Conservation (phyloP, 2,329 filamentous ascomycete species). For the Metarhizium album region DNA sequence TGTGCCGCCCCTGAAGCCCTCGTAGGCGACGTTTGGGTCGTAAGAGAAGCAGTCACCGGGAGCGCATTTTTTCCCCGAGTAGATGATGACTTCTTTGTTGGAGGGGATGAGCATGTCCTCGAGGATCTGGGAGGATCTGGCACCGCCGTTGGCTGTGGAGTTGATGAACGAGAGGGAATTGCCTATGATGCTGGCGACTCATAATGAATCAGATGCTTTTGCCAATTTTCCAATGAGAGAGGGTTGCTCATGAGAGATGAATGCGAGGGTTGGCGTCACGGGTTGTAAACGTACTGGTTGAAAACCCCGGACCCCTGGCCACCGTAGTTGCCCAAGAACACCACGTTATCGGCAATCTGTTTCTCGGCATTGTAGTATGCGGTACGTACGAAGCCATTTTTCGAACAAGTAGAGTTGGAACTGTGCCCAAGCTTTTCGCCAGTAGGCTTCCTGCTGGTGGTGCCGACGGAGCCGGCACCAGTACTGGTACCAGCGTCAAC, state of each 20-base stretch:
- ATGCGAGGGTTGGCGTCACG: not conserved
- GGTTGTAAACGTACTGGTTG: slow-evolving; percentile 26
- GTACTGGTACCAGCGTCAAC: slow-evolving; percentile 8
- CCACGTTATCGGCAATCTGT: slow-evolving; percentile 29
- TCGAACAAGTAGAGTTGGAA: slow-evolving; percentile 7
- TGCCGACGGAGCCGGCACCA: too few relatives aligned
- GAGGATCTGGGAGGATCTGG: slow-evolving; percentile 28
- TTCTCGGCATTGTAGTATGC: slow-evolving; percentile 34
- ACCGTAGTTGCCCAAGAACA: slow-evolving; percentile 39
- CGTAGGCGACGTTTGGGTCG: slow-evolving; percentile 32
- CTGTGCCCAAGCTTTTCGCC: not conserved
- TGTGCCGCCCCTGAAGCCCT: slow-evolving; percentile 59
- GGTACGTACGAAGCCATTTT: slow-evolving; percentile 29
- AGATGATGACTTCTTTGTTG: slow-evolving; percentile 35
- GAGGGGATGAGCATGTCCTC: slow-evolving; percentile 29
- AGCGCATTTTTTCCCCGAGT: slow-evolving; percentile 32
- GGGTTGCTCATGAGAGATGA: not conserved
- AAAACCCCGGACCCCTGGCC: slow-evolving; percentile 31
- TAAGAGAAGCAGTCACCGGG: slow-evolving; percentile 33
- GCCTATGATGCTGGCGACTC: slow-evolving; percentile 27
- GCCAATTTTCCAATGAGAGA: too few relatives aligned
- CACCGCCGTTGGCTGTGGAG: slow-evolving; percentile 27
- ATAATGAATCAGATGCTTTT: too few relatives aligned
- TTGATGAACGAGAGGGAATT: slow-evolving; percentile 35
- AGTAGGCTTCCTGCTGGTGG: not conserved